Evolutionary conservation across 306 rosid genomes (phyloP), one percentile per base, ranked within the genome.

Genomic region (Biancaea sappan): DNA sequence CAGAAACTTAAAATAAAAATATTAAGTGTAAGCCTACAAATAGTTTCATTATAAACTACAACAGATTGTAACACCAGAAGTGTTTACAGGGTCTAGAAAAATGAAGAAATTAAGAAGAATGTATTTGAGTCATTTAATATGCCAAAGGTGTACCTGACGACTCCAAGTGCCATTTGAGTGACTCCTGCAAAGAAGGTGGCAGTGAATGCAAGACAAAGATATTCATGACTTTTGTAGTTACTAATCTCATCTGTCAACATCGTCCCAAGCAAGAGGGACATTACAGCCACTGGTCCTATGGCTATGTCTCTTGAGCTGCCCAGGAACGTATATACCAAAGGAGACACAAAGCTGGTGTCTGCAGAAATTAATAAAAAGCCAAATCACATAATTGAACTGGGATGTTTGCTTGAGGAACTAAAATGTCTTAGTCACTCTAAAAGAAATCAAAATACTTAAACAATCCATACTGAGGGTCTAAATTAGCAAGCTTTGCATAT

Each of bases 291-390:
- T 0, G 97, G 96, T 52, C 97, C 97, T 25, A 89, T 92, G 6
- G 93, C 97, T 19, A 88, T 89, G 65, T 92, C 88, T 47, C 96
- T 88, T 13, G 97, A 92, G 74, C 92, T 92, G 14, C 97, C 97
- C 97, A 92, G 89, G 72, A 80, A 81, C 3, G 93, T 92, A 31
- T 92, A 92, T n/a, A 92, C 84, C 47, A 92, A 89, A 34, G 97
- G 97, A 14, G 86, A 71, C 38, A 92, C 93, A 71, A 92, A 92
- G 69, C 97, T 92, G 0, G 89, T 70, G 53, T 92, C 97, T 92
- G 83, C 71, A 46, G 14, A 50, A 0, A 37, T 25, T 18, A 32
- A 72, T 15, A 2, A 28, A 67, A 70, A 48, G 19, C 4, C 47
- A 47, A 31, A 59, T 19, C 63, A 64, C 16, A 21, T 34, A 57